Evolutionary conservation across 2,329 filamentous ascomycete species (phyloP).

Genomic region (Thielaviopsis punctulata): DNA sequence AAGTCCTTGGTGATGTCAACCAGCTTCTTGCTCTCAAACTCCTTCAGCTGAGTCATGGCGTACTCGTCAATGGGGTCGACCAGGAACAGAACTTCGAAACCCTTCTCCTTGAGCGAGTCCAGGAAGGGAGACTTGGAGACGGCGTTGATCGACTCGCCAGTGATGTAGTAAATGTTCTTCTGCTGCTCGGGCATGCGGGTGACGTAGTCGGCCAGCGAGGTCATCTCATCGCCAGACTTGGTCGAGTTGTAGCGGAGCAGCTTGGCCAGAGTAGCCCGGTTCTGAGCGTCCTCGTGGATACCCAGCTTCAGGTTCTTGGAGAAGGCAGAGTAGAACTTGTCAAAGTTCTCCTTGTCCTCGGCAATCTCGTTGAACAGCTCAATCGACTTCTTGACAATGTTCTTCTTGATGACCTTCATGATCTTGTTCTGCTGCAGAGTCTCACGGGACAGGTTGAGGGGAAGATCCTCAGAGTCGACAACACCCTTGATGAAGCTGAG

Average conservation of each 20-base stretch:
- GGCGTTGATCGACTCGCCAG: conserved; percentile 96
- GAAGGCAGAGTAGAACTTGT: conserved; percentile 99
- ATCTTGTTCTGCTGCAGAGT: conserved; percentile 99
- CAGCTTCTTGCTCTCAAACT: conserved; percentile 99
- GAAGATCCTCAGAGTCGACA: conserved; percentile 98
- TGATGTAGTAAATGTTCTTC: conserved; percentile 99
- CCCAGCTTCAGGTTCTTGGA: conserved; percentile 99
- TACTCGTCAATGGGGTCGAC: conserved; percentile 99
- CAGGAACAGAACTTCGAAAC: conserved; percentile 98
- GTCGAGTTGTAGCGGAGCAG: conserved; percentile 97
- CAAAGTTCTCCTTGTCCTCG: conserved; percentile 99
- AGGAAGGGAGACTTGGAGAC: conserved; percentile 98
- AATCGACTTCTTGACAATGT: conserved; percentile 99
- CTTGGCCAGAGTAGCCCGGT: conserved; percentile 84
- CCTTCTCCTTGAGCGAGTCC: conserved; percentile 95
- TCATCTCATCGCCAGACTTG: conserved; percentile 92
- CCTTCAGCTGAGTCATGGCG: conserved; percentile 98
- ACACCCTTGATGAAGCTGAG: conserved; percentile 99
- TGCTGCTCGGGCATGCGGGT: conserved; percentile 99
- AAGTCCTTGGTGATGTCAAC: conserved; percentile 99
- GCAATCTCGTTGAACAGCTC: conserved; percentile 99
- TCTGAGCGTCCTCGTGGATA: conserved; percentile 99
- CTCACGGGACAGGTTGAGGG: conserved; percentile 98
- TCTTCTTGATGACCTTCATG: conserved; percentile 99
- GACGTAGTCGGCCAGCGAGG: conserved; percentile 91